Conservation (phyloP, 139 green algal genomes). For the Eudorina sp. region DNA sequence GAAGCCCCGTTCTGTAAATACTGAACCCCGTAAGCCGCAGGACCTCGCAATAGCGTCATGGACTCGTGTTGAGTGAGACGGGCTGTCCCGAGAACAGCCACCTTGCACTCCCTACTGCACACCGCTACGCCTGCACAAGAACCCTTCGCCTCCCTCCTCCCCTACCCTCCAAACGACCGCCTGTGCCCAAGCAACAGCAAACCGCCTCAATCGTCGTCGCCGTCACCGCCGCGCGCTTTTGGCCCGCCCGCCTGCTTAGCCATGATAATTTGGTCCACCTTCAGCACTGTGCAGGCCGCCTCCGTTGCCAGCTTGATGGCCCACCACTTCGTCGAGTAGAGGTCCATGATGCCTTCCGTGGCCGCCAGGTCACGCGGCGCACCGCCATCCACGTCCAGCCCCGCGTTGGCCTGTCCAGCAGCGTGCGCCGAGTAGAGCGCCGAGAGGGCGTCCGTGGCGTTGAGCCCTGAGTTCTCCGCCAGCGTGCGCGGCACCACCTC, state of each 20-base stretch:
- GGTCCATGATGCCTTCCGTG: conserved; percentile 77
- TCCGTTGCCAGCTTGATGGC: conserved; percentile 94
- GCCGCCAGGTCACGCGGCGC: conserved; percentile 76
- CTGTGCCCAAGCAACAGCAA: no score
- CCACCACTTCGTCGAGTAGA: conserved; percentile 95
- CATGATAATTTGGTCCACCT: conserved; percentile 99
- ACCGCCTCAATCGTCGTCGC: conserved; percentile 55
- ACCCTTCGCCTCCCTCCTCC: no score
- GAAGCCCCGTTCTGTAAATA: no score
- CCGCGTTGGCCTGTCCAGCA: conserved; percentile 73
- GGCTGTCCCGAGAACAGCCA: no score
- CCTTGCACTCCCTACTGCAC: no score
- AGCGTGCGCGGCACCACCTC: conserved; percentile 93
- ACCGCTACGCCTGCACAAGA: no score
- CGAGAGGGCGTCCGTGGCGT: conserved; percentile 80
- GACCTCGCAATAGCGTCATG: no score
- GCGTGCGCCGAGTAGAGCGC: conserved; percentile 92
- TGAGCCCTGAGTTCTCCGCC: conserved; percentile 90
- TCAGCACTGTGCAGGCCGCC: conserved; percentile 93
- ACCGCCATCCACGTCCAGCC: conserved; percentile 90
- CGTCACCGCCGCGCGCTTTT: conserved; percentile 65
- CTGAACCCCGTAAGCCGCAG: no score
- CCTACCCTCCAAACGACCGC: no score
- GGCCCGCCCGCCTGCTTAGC: conserved; percentile 91
- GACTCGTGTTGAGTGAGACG: no score